Evolutionary conservation across 139 green algal genomes (phyloP).

Genomic region (Monoraphidium neglectum): DNA sequence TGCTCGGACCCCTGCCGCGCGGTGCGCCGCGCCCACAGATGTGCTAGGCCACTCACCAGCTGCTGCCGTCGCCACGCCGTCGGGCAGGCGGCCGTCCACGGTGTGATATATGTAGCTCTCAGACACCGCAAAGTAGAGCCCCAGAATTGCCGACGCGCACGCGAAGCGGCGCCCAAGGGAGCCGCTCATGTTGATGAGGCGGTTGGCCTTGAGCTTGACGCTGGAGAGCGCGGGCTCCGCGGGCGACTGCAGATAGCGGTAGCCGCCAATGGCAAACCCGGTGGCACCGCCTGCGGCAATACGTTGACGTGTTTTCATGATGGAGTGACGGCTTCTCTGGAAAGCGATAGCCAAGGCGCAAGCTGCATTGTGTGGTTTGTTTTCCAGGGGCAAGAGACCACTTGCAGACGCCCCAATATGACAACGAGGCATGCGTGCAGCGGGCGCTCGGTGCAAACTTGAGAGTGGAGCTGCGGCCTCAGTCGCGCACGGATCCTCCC

Average conservation of each 20-base stretch:
- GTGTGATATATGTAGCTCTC: constrained; percentile 64
- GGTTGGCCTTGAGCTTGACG: constrained; percentile 62
- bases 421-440: too few relatives aligned
- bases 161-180: constrained; percentile 48
- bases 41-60: constrained; percentile 55
- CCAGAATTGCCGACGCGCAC: constrained; percentile 78
- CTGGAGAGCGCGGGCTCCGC: constrained; percentile 37
- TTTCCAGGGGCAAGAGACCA: not conserved
- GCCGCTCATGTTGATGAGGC: constrained; percentile 75
- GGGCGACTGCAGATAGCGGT: constrained; percentile 32
- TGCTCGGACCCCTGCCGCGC: too few relatives aligned
- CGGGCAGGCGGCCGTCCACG: constrained; percentile 62
- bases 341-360: not conserved
- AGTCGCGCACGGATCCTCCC: too few relatives aligned
- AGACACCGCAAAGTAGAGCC: constrained; percentile 72
- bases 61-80: constrained; percentile 55
- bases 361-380: not conserved
- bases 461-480: too few relatives aligned
- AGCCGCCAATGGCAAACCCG: constrained; percentile 39
- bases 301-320: not conserved
- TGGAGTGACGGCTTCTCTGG: not conserved
- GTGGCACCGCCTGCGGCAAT: constrained; percentile 28
- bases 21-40: too few relatives aligned
- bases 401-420: not conserved
- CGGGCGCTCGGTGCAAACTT: too few relatives aligned